Conservation (phyloP, 176 grass and related monocot genomes). For the Eragrostis nindensis region DNA sequence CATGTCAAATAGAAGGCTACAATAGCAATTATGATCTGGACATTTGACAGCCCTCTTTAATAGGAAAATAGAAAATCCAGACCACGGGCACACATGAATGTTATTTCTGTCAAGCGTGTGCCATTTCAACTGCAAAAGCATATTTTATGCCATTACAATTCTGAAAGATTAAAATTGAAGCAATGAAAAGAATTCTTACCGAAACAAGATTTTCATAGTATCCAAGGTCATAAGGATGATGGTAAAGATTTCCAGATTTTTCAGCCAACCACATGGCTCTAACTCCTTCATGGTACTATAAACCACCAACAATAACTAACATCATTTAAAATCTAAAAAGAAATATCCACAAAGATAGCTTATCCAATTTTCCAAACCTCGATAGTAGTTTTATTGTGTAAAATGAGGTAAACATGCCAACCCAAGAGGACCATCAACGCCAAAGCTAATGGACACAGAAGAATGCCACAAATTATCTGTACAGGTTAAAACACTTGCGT, state of each 20-base stretch:
- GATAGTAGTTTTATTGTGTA: conserved; percentile 98
- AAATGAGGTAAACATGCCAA: conserved; percentile 94
- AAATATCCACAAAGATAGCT: neutral
- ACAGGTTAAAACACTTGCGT: conserved; percentile 32
- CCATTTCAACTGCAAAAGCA: neutral
- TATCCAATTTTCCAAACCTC: conserved; percentile 68
- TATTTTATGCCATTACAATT: neutral
- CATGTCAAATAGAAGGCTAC: neutral
- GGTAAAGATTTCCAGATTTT: conserved; percentile 87
- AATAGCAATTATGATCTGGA: conserved; percentile 4
- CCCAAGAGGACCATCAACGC: conserved; percentile 67
- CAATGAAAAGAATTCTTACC: conserved; percentile 47
- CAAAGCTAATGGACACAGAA: conserved; percentile 77
- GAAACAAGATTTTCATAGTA: conserved; percentile 86
- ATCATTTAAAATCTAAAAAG: conserved; percentile 20
- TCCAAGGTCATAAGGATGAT: conserved; percentile 88
- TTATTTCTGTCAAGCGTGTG: conserved; percentile 6
- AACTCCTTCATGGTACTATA: conserved; percentile 96
- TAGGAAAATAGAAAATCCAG: neutral
- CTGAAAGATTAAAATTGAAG: conserved; percentile 16
- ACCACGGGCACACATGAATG: neutral
- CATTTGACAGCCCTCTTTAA: neutral
- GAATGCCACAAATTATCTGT: conserved; percentile 78
- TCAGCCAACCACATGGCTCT: conserved; percentile 90
- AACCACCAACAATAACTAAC: conserved; percentile 25